Base-by-base conservation (phyloP, 345 rosid genomes). In the Euclidium syriacum region DNA sequence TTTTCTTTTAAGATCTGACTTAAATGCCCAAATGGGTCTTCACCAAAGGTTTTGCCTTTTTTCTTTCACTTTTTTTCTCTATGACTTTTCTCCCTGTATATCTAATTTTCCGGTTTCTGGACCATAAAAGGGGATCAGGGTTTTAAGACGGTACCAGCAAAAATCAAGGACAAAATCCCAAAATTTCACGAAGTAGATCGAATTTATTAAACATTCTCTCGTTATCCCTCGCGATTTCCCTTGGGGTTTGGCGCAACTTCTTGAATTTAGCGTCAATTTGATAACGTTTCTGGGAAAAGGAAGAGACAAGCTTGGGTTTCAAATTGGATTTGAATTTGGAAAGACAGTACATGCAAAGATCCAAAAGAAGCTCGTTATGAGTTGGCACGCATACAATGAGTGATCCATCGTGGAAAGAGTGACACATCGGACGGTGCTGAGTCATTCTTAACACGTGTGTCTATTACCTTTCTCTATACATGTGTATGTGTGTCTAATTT, bases 391-490 rank as follows among this genome's bases (percentile, higher is more conserved):
- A 38, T 12, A 52, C 16, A 39, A 23, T 52, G 52, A 26, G 0
- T 43, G 6, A 48, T 51, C 64, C 58, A 66, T 46, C 57, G 63
- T 65, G 72, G 26, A 38, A 57, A 4, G 26, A n/a, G 64, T 58
- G 70, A 71, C 70, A 71, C 61, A 71, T 71, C 70, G 65, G 75
- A 71, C 61, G 65, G 34, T 57, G 70, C 64, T 70, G 43, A 62
- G 64, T 62, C 64, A 70, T 42, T 36, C 0, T 10, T 24, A 64
- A 56, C 71, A 67, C 64, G 64, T 57, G 64, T 57, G 33, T 7
- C 10, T 56, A 25, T 32, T 48, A 3, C 4, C 44, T 4, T 49
- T 16, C 56, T 19, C 44, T 23, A n/a, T 47, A 18, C 43, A 40
- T 34, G 7, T 29, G 33, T 9, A 29, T 9, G 33, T 29, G 33